A percentile compares a stretch with the other conserved stretches of the same genome.
phyloP scores from a whole-genome alignment of 2,329 filamentous ascomycete species.

The Diaporthe longicolla region DNA sequence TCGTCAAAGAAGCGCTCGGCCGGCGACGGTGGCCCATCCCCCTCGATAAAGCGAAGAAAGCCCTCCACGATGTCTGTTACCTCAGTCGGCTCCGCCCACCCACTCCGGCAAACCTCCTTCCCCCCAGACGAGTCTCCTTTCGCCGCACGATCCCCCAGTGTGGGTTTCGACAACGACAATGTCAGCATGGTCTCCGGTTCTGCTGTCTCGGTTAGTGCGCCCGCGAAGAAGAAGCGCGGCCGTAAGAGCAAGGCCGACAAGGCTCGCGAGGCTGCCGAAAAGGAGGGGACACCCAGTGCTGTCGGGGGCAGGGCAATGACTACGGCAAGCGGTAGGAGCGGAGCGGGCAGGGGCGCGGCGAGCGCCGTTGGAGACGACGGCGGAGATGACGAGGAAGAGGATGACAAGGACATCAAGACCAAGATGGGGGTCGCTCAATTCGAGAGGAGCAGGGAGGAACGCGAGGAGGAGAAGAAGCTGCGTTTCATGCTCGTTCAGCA shows the following conservation, averaged over 20 bases:
- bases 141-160: conserved; percentile 73
- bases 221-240: conserved; percentile 71
- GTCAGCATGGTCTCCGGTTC: conserved; percentile 74
- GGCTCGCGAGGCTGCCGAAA: conserved; percentile 58
- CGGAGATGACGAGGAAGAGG: conserved; percentile 58
- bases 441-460: conserved; percentile 64
- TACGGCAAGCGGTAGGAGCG: conserved; percentile 58
- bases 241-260: conserved; percentile 72
- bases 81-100: conserved; percentile 69
- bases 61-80: conserved; percentile 73
- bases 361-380: conserved; percentile 68
- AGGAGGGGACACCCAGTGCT: conserved; percentile 57
- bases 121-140: conserved; percentile 75
- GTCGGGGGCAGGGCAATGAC: conserved; percentile 62
- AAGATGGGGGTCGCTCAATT: conserved; percentile 50
- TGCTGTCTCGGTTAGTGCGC: conserved; percentile 62
- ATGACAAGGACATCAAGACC: conserved; percentile 48
- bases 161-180: conserved; percentile 70
- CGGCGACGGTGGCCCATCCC: conserved; percentile 64
- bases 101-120: conserved; percentile 85
- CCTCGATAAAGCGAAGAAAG: conserved; percentile 77
- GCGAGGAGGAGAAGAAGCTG: conserved; percentile 76
- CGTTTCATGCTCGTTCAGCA: conserved; percentile 73
- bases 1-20: conserved; percentile 75
- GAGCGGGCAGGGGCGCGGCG: conserved; percentile 54